Percentiles rank a stretch among this genome's conserved stretches.
Conservation (phyloP, 257 asterid species). For the Cinchona pubescens region DNA sequence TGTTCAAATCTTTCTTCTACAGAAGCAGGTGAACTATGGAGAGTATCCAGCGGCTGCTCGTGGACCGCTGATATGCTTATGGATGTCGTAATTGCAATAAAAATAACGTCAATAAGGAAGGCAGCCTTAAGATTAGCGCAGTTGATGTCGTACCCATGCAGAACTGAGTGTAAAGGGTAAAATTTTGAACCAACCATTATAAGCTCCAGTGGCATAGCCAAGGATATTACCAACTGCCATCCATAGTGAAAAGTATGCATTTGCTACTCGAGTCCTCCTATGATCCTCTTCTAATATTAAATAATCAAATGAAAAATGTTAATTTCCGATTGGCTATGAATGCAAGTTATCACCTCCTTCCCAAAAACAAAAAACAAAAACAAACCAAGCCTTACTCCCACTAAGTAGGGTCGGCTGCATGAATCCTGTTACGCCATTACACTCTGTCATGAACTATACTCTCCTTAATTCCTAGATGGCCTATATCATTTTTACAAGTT, state of each 20-base stretch:
- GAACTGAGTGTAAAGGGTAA: slow-evolving; percentile 64
- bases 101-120: slow-evolving; percentile 61
- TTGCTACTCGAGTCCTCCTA: slow-evolving; percentile 79
- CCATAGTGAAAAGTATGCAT: slow-evolving; percentile 72
- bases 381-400: too few relatives aligned
- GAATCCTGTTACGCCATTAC: too few relatives aligned
- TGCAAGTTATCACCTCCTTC: neutral
- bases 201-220: slow-evolving; percentile 86
- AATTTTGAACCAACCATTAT: slow-evolving; percentile 70
- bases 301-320: slow-evolving; percentile 15
- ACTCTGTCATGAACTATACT: too few relatives aligned
- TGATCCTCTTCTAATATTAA: slow-evolving; percentile 61
- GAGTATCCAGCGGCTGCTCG: slow-evolving; percentile 52
- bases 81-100: slow-evolving; percentile 54
- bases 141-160: slow-evolving; percentile 61
- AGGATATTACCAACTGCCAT: slow-evolving; percentile 87
- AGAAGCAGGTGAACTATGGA: slow-evolving; percentile 22
- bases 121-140: slow-evolving; percentile 91
- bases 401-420: too few relatives aligned
- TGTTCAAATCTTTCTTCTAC: slow-evolving; percentile 38
- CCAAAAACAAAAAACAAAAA: too few relatives aligned
- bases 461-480: too few relatives aligned
- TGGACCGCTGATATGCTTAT: slow-evolving; percentile 65
- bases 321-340: neutral
- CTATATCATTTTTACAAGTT: too few relatives aligned